Base-by-base conservation (phyloP, 2,329 filamentous ascomycete genomes). In the Acarospora socialis region DNA sequence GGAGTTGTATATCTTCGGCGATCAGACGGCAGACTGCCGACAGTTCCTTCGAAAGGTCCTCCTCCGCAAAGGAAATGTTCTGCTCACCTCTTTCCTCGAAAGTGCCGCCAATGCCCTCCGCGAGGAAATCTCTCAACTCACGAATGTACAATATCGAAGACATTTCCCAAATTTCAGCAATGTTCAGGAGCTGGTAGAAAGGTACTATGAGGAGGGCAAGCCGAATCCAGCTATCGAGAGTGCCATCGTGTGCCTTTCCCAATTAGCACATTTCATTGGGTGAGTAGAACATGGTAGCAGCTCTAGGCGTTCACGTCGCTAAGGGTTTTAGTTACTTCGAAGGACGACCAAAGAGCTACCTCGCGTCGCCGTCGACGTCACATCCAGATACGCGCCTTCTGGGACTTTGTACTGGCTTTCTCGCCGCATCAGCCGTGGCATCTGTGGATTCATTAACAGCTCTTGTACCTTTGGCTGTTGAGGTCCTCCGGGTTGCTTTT, bases 401-500 rank as follows among this genome's bases (percentile, higher is more conserved):
- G 7, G 76, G 74, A 36, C 64, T 81, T 25, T 80, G 76, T 59
- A 77, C 73, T 23, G 77, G 77, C 31, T 61, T 77, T 14, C 69
- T 81, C 44, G 74, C 76, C n/a, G 76, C 72, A n/a, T 61, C 69
- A 8, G 76, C 73, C 10, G 68, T 80, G 35, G 68, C 74, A 8
- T 73, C 69, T 14, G 66, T 75, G 19, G 67, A 66, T 37, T 74
- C 71, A 4, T 56, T 78, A 28, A 69, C 68, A 12, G 63, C 71
- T 28, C 57, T 81, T 21, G 59, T 79, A 14, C 66, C 66, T 5
- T 59, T 80, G 30, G 74, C 67, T 31, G 64, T 76, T 10, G 69
- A 78, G 48, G 63, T 70, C 16, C 70, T 77, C 15, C 61, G 76
- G 40, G 64, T 80, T 48, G 69, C 75, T 25, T 81, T 81, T 57